These are phyloP conservation scores for Hericium erinaceus DNA, from an alignment of 768 basidiomycete genomes.

Conservation along the genomic window DNA sequence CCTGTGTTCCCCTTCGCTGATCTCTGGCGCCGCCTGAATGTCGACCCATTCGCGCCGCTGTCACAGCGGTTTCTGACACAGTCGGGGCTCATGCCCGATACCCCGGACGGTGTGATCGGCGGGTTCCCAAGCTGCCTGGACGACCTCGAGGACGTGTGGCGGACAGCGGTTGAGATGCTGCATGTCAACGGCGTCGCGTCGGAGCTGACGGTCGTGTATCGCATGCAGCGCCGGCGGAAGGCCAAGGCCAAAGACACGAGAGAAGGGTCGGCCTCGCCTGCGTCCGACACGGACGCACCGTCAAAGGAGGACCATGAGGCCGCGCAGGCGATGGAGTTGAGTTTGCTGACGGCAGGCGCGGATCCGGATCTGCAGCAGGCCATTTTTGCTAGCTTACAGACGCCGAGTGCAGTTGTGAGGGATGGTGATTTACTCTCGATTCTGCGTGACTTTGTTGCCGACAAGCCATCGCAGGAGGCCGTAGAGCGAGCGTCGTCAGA, in stretches of 20 bases:
- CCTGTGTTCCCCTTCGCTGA: conserved; percentile 38
- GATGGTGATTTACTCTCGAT: too few species aligned
- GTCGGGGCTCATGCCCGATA: conserved; percentile 14
- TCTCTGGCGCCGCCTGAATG: conserved; percentile 40
- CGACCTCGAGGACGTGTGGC: conserved; percentile 26
- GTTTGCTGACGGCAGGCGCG: not conserved
- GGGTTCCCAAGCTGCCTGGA: conserved; percentile 18
- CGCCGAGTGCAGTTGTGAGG: too few species aligned
- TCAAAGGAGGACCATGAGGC: conserved; percentile 22
- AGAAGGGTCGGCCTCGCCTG: not conserved
- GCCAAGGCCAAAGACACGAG: not conserved
- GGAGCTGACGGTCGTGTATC: conserved; percentile 43
- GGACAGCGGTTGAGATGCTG: conserved; percentile 15
- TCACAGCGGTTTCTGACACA: conserved; percentile 39
- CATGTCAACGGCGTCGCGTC: conserved; percentile 27
- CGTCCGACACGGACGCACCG: not conserved
- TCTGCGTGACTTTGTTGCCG: too few species aligned
- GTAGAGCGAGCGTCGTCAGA: too few species aligned
- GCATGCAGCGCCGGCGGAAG: conserved; percentile 16
- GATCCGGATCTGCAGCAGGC: too few species aligned
- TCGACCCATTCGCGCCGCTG: conserved; percentile 36
- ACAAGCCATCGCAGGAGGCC: too few species aligned
- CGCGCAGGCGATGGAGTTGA: not conserved
- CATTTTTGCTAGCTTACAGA: too few species aligned
- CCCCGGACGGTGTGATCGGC: not conserved